Conservation (phyloP, 768 basidiomycete species). For the Exsudoporus frostii region DNA sequence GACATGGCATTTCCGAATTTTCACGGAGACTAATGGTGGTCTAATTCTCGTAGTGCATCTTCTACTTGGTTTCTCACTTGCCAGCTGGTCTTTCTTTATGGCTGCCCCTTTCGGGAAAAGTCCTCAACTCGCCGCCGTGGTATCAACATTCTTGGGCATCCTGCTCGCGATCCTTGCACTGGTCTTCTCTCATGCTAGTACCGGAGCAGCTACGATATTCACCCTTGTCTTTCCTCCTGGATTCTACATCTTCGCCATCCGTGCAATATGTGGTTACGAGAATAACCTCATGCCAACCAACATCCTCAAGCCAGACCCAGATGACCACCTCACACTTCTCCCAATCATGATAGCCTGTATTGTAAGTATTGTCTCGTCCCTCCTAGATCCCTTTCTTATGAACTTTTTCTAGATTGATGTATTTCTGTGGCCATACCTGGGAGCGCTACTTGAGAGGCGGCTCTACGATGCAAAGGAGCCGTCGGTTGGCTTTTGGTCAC, state of each 20-base stretch:
- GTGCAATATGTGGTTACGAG: constrained; percentile 68
- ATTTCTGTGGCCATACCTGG: constrained; percentile 72
- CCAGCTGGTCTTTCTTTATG: constrained; percentile 70
- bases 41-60: constrained; percentile 64
- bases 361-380: constrained; percentile 39
- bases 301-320: constrained; percentile 57
- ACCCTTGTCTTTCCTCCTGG: constrained; percentile 72
- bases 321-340: constrained; percentile 49
- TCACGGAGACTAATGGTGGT: constrained; percentile 53
- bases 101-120: constrained; percentile 70
- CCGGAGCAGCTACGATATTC: constrained; percentile 55
- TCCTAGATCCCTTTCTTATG: background rate
- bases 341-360: constrained; percentile 61
- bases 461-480: constrained; percentile 59
- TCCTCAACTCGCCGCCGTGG: constrained; percentile 67
- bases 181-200: constrained; percentile 42
- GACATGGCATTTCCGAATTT: constrained; percentile 67
- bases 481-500: constrained; percentile 24
- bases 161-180: constrained; percentile 66
- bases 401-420: constrained; percentile 53
- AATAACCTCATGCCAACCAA: constrained; percentile 53
- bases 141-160: constrained; percentile 62
- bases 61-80: constrained; percentile 62
- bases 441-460: constrained; percentile 52
- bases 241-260: constrained; percentile 70